Conservation (phyloP, 2,329 filamentous ascomycete species). For the Monosporascus sp. region DNA sequence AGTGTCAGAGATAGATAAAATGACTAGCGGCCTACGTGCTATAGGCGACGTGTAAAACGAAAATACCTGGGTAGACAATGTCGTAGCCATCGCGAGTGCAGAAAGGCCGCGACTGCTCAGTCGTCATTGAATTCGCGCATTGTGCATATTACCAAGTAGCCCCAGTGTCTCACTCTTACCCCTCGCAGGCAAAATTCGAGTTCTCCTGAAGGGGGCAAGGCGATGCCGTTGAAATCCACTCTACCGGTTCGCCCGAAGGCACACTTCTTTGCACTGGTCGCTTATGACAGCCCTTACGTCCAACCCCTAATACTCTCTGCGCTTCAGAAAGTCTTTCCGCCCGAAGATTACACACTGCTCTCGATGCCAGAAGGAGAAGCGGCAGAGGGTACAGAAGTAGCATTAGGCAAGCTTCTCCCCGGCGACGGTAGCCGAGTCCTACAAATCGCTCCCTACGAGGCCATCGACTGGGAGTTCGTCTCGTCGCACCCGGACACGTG, state of each 20-base stretch:
- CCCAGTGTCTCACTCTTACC: slow-evolving; percentile 11
- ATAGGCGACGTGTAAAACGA: too few relatives aligned
- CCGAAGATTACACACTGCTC: slow-evolving; percentile 49
- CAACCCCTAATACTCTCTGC: slow-evolving; percentile 77
- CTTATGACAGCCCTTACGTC: slow-evolving; percentile 86
- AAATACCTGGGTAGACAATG: too few relatives aligned
- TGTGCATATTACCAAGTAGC: slow-evolving; percentile 1
- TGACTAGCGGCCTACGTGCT: too few relatives aligned
- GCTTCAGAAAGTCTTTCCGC: slow-evolving; percentile 57
- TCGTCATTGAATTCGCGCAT: background rate
- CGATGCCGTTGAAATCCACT: slow-evolving; percentile 9
- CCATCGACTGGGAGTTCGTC: slow-evolving; percentile 75
- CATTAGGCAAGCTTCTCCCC: slow-evolving; percentile 32
- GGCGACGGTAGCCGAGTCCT: slow-evolving; percentile 48
- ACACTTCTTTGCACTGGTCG: slow-evolving; percentile 64
- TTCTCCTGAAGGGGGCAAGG: slow-evolving; percentile 8
- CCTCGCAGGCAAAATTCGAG: slow-evolving; percentile 15
- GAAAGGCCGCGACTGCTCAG: too few relatives aligned
- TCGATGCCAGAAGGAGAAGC: slow-evolving; percentile 27
- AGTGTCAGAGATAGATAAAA: too few relatives aligned
- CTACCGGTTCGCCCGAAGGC: slow-evolving; percentile 21
- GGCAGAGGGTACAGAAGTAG: slow-evolving; percentile 21
- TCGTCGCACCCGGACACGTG: slow-evolving; percentile 54
- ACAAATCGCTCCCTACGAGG: slow-evolving; percentile 82
- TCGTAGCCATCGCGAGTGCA: too few relatives aligned